Base-by-base conservation (phyloP, 2,329 filamentous ascomycete species). In the Canariomyces notabilis region DNA sequence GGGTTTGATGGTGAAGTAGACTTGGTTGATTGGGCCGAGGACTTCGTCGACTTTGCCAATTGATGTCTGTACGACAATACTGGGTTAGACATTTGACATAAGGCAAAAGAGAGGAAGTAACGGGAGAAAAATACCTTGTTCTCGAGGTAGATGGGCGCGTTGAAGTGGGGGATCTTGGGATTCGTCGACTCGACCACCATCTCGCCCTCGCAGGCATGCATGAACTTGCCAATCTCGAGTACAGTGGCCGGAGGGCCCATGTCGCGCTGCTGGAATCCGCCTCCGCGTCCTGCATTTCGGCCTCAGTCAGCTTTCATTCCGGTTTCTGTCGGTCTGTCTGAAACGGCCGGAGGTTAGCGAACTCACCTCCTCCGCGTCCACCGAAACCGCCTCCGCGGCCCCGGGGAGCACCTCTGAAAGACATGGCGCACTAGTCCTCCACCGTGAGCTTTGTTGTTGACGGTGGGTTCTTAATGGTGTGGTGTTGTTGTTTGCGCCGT, bases 41-140 rank as follows among this genome's bases (percentile, higher is more conserved):
- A 98, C 87, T 74, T 98, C 93, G 73, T 98, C 93, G 65, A 98
- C 87, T 73, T 97, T 97, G 68, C 93, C 93, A 67, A 98, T 82
- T 52, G 86, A 76, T 37, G 87, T 91, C 85, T 59, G 41, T 18
- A n/a, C n/a, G n/a, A n/a, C n/a, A 15, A 26, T 49, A 29, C 26
- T 8, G 26, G 26, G 26, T 18, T 4, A 5, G 12, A 5, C 15
- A 11, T 34, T 84, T 58, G 51, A 21, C 37, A 34, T 36, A 20
- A 31, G 34, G 18, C 43, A 34, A 44, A 32, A 35, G 18, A 20
- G 9, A 16, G 16, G 2, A 35, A 23, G 5, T 31, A 14, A 44
- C 40, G 8, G n/a, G n/a, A 18, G 37, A 37, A 23, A 16, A n/a
- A 12, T 64, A 85, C 86, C 79, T 97, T 98, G 77, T 97, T 98